Percentiles rank a stretch among this genome's conserved stretches.
Evolutionary conservation across 768 basidiomycete species (phyloP).

Genomic region (Lactarius quietus): DNA sequence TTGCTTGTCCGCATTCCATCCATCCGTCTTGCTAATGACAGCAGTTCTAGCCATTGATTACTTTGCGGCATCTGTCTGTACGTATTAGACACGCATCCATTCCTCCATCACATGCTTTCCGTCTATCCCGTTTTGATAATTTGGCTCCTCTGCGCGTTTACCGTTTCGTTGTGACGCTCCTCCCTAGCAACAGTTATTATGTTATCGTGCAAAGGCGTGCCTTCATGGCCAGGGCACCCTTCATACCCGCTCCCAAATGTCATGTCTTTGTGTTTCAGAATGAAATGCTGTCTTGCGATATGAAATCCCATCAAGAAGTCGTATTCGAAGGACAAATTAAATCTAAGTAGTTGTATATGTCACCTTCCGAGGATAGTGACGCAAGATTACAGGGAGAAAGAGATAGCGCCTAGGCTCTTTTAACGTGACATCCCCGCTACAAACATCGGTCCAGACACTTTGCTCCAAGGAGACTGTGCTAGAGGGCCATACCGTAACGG

Average conservation of each 20-base stretch:
- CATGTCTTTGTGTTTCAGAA: slow-evolving; percentile 11
- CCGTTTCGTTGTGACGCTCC: slow-evolving; percentile 17
- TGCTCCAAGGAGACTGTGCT: slow-evolving; percentile 64
- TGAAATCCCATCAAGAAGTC: background rate
- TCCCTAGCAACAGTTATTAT: slow-evolving; percentile 7
- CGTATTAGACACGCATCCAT: slow-evolving; percentile 66
- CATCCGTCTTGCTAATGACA: slow-evolving; percentile 18
- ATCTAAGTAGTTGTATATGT: background rate
- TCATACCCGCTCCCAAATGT: background rate
- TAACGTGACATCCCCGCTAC: slow-evolving; percentile 67
- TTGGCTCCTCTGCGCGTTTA: slow-evolving; percentile 25
- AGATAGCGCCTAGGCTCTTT: slow-evolving; percentile 25
- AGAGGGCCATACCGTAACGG: slow-evolving; percentile 64
- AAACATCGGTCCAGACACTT: slow-evolving; percentile 60
- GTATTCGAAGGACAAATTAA: background rate
- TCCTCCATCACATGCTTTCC: slow-evolving; percentile 32
- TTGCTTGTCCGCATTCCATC: slow-evolving; percentile 12
- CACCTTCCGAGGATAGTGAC: background rate
- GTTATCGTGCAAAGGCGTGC: slow-evolving; percentile 8
- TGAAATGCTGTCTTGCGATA: background rate
- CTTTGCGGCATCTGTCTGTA: slow-evolving; percentile 43
- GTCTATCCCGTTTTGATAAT: slow-evolving; percentile 34
- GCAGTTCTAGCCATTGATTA: slow-evolving; percentile 29
- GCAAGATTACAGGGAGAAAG: background rate
- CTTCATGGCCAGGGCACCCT: background rate